These are phyloP conservation scores for Collybiopsis luxurians DNA, from an alignment of 768 basidiomycete genomes.

Conservation along the genomic window DNA sequence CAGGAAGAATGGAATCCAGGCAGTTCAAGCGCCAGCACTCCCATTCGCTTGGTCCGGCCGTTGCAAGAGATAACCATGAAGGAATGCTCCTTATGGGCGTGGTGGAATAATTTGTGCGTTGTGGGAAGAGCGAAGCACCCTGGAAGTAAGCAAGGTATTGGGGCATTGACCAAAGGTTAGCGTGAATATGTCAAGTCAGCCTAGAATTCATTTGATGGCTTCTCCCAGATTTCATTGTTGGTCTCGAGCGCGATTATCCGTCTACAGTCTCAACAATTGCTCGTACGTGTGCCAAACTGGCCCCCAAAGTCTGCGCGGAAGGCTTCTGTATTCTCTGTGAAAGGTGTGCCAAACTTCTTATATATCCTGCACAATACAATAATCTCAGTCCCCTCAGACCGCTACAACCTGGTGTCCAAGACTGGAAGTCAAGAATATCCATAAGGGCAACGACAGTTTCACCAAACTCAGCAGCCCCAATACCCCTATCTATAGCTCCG, in stretches of 20 bases:
- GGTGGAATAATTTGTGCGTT: slow-evolving; percentile 62
- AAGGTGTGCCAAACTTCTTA: slow-evolving; percentile 44
- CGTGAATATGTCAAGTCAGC: neutral
- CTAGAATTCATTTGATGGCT: neutral
- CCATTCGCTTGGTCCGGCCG: slow-evolving; percentile 60
- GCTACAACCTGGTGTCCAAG: slow-evolving; percentile 44
- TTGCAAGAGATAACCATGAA: slow-evolving; percentile 74
- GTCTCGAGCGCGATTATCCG: slow-evolving; percentile 79
- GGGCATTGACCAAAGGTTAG: slow-evolving; percentile 67
- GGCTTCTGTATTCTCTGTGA: slow-evolving; percentile 62
- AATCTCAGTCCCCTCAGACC: too few species aligned
- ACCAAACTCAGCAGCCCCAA: slow-evolving; percentile 20
- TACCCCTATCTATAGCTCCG: slow-evolving; percentile 25
- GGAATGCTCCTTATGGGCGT: slow-evolving; percentile 74
- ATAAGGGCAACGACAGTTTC: slow-evolving; percentile 50
- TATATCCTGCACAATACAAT: too few species aligned
- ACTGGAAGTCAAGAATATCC: slow-evolving; percentile 74
- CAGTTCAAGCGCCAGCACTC: slow-evolving; percentile 8
- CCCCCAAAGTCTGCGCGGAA: slow-evolving; percentile 52
- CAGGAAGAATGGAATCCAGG: slow-evolving; percentile 63
- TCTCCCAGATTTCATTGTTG: slow-evolving; percentile 68
- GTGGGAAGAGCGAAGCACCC: slow-evolving; percentile 45
- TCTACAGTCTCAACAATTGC: slow-evolving; percentile 85
- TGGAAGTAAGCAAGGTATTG: slow-evolving; percentile 57
- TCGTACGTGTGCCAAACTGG: slow-evolving; percentile 75